Evolutionary conservation across 768 basidiomycete genomes (phyloP).

Genomic region (Collybiopsis luxurians): DNA sequence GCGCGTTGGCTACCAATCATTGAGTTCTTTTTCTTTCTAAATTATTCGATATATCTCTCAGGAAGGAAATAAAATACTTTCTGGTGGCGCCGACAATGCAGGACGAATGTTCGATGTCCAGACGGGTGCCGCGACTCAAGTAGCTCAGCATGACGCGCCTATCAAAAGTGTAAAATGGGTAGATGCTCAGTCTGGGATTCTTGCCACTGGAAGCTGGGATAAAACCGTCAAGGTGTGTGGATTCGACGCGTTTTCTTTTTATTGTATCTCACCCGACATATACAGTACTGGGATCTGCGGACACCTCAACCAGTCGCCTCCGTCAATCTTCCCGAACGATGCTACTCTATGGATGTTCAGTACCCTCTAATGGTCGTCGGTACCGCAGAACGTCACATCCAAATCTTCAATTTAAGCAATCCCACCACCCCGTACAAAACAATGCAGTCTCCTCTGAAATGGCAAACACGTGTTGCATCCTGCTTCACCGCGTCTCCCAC

Average conservation of each 20-base stretch:
- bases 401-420: slow-evolving; percentile 84
- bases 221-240: slow-evolving; percentile 84
- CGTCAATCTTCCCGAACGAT: slow-evolving; percentile 84
- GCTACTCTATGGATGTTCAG: slow-evolving; percentile 82
- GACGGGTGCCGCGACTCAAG: slow-evolving; percentile 77
- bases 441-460: slow-evolving; percentile 84
- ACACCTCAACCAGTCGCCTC: slow-evolving; percentile 71
- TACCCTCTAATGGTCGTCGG: slow-evolving; percentile 88
- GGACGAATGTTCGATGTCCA: slow-evolving; percentile 90
- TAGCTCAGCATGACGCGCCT: slow-evolving; percentile 89
- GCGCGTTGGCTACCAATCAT: slow-evolving; percentile 38
- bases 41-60: no score
- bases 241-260: slow-evolving; percentile 5
- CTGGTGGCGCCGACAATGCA: slow-evolving; percentile 93
- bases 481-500: slow-evolving; percentile 69
- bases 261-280: slow-evolving; percentile 4
- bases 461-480: slow-evolving; percentile 86
- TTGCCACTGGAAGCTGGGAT: slow-evolving; percentile 97
- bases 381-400: slow-evolving; percentile 89
- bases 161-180: slow-evolving; percentile 82
- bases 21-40: background rate
- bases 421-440: slow-evolving; percentile 82
- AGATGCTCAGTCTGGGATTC: slow-evolving; percentile 70
- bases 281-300: slow-evolving; percentile 91
- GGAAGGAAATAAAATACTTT: slow-evolving; percentile 91